These are phyloP conservation scores for Phoenix roebelenii DNA, from an alignment of 176 grass and related monocot genomes.

Conservation along the genomic window DNA sequence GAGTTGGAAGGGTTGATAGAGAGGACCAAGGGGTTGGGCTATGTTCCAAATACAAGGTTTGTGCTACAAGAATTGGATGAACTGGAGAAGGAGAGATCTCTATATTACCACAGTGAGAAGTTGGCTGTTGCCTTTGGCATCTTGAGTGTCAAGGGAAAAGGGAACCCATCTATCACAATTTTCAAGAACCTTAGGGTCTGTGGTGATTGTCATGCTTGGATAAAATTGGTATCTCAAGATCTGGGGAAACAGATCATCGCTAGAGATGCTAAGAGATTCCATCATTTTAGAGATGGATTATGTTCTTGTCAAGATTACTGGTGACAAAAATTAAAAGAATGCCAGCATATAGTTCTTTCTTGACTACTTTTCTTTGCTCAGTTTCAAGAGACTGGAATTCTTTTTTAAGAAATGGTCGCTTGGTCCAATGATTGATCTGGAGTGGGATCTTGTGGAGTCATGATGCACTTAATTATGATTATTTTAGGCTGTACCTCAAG, in stretches of 20 bases:
- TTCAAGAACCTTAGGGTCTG: slow-evolving; percentile 32
- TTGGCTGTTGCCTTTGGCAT: slow-evolving; percentile 21
- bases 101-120: slow-evolving; percentile 30
- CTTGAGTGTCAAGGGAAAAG: slow-evolving; percentile 4
- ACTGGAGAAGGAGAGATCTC: slow-evolving; percentile 17
- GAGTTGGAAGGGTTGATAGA: slow-evolving; percentile 17
- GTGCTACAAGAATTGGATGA: slow-evolving; percentile 28
- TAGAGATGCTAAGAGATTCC: slow-evolving; percentile 26
- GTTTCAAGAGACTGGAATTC: too few species aligned
- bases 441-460: too few species aligned
- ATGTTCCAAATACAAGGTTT: slow-evolving; percentile 15
- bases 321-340: not conserved
- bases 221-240: slow-evolving; percentile 11
- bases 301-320: slow-evolving; percentile 25
- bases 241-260: slow-evolving; percentile 17
- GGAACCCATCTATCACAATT: slow-evolving; percentile 5
- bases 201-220: slow-evolving; percentile 24
- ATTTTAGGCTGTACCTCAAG: too few species aligned
- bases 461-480: too few species aligned
- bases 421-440: too few species aligned
- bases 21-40: slow-evolving; percentile 14
- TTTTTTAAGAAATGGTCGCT: too few species aligned
- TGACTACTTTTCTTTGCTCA: too few species aligned
- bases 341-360: too few species aligned
- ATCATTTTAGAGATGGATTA: slow-evolving; percentile 18